phyloP scores from a whole-genome alignment of 2,329 filamentous ascomycete species.

The Colletotrichum endophyticum region DNA sequence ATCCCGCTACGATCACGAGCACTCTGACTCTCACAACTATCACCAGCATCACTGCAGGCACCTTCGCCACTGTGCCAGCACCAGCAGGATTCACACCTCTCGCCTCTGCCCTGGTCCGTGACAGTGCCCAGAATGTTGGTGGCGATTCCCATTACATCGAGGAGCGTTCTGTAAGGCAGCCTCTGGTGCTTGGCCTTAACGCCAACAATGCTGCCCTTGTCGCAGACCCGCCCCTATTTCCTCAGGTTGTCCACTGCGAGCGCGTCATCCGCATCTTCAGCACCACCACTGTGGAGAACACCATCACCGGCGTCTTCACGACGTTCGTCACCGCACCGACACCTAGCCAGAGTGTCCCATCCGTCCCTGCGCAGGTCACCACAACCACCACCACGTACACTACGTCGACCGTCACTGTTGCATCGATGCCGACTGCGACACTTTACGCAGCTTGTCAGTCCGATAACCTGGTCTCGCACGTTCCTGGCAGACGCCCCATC shows the following conservation, averaged over 20 bases:
- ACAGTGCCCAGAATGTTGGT: neutral
- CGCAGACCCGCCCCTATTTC: neutral
- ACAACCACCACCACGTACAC: neutral
- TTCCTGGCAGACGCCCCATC: neutral
- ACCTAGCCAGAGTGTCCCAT: neutral
- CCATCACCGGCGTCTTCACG: neutral
- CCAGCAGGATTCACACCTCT: neutral
- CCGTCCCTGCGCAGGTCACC: neutral
- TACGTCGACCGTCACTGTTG: neutral
- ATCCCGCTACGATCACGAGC: neutral
- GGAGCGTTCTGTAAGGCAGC: neutral
- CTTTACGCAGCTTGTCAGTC: constrained; percentile 8
- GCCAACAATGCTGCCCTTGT: neutral
- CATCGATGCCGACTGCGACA: neutral
- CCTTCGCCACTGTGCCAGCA: neutral
- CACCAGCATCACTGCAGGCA: neutral
- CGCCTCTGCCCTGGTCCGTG: neutral
- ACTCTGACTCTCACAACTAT: neutral
- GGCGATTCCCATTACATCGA: neutral
- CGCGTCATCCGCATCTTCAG: constrained; percentile 1
- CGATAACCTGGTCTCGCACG: neutral
- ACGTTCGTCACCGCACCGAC: neutral
- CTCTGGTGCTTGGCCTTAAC: neutral
- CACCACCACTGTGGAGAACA: neutral
- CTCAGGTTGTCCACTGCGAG: constrained; percentile 7